These are phyloP conservation scores for Saccharomycopsis sp. DNA, from an alignment of 805 yeast genomes.

Conservation along the genomic window DNA sequence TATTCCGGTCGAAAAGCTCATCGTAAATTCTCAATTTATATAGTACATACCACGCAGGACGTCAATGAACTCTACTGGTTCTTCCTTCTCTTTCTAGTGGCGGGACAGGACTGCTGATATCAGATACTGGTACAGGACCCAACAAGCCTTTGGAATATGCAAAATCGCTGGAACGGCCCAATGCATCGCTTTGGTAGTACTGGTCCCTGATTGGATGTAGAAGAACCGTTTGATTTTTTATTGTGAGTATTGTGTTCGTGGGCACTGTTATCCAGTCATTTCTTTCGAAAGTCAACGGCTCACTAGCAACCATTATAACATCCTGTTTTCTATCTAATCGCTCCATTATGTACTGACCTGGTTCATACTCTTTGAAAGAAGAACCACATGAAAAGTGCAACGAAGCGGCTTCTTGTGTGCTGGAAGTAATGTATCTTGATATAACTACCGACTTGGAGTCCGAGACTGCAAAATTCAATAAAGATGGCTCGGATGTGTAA, in stretches of 20 bases:
- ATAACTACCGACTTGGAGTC: slow-evolving; percentile 85
- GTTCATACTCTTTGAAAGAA: slow-evolving; percentile 78
- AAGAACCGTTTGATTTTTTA: slow-evolving; percentile 76
- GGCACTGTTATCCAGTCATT: slow-evolving; percentile 98
- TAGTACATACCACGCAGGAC: no score
- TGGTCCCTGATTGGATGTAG: slow-evolving; percentile 90
- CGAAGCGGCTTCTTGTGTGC: slow-evolving; percentile 92
- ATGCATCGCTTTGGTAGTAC: slow-evolving; percentile 67
- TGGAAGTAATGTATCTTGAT: slow-evolving; percentile 79
- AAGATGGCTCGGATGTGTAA: slow-evolving; percentile 56
- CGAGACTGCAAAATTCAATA: slow-evolving; percentile 89
- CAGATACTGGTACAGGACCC: slow-evolving; percentile 76
- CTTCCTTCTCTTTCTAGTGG: slow-evolving; percentile 76
- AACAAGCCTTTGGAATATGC: slow-evolving; percentile 90
- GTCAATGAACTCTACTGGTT: slow-evolving; percentile 27
- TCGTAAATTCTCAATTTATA: no score
- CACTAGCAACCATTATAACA: slow-evolving; percentile 94
- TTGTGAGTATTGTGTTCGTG: slow-evolving; percentile 76
- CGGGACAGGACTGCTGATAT: slow-evolving; percentile 44
- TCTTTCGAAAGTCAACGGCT: slow-evolving; percentile 89
- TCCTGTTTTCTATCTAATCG: slow-evolving; percentile 86
- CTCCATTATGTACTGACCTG: slow-evolving; percentile 92
- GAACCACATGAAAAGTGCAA: slow-evolving; percentile 92
- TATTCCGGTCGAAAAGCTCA: no score
- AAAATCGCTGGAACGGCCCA: slow-evolving; percentile 64